Evolutionary conservation across 345 rosid genomes (phyloP).

Genomic region (Schrenkiella parvula): DNA sequence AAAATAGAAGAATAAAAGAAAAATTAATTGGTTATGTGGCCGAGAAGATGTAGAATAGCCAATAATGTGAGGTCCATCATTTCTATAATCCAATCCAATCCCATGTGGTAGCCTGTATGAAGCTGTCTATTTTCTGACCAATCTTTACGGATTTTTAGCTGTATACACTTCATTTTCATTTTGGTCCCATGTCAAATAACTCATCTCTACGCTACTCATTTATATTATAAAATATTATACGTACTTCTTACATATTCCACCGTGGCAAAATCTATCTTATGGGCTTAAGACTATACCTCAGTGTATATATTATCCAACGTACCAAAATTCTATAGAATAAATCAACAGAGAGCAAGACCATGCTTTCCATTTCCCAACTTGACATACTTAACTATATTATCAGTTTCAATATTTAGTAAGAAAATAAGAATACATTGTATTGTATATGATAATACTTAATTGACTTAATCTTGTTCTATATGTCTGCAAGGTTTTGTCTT

Average conservation of each 20-base stretch:
- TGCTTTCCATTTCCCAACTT: slow-evolving; percentile 23
- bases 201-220: slow-evolving; percentile 11
- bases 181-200: slow-evolving; percentile 18
- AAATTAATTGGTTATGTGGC: background rate
- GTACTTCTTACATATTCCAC: background rate
- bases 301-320: background rate
- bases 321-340: background rate
- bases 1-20: background rate
- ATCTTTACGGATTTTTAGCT: background rate
- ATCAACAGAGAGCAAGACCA: slow-evolving; percentile 8
- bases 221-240: background rate
- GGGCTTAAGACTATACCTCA: slow-evolving; percentile 13
- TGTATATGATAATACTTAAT: background rate
- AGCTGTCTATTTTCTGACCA: slow-evolving; percentile 25
- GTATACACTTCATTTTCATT: slow-evolving; percentile 9
- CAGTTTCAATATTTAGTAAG: background rate
- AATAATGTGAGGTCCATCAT: slow-evolving; percentile 11
- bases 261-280: slow-evolving; percentile 5
- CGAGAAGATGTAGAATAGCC: slow-evolving; percentile 17
- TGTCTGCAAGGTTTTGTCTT: background rate
- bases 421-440: no score
- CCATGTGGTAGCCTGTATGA: slow-evolving; percentile 27
- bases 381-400: slow-evolving; percentile 17
- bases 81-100: background rate
- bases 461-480: slow-evolving; percentile 2